Conservation (phyloP, 169 alveolate genomes). For the Plasmodium relictum region DNA sequence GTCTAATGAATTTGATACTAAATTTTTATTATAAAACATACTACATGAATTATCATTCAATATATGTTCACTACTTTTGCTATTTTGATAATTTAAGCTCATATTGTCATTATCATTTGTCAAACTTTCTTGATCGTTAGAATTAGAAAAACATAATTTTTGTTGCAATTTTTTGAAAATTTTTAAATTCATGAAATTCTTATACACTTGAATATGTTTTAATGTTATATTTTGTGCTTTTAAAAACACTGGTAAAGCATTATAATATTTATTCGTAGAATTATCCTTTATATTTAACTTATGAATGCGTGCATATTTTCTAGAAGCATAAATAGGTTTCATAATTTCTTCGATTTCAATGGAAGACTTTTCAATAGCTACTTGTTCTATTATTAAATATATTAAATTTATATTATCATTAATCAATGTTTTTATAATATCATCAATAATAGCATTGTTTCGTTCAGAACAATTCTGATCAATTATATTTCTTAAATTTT, state of each 20-base stretch:
- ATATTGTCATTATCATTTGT: slow-evolving; percentile 27
- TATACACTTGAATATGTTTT: slow-evolving; percentile 74
- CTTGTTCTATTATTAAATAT: slow-evolving; percentile 85
- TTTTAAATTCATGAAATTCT: slow-evolving; percentile 71
- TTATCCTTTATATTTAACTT: slow-evolving; percentile 69
- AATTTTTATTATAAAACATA: slow-evolving; percentile 20
- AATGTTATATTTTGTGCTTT: slow-evolving; percentile 75
- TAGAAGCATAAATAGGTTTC: slow-evolving; percentile 73
- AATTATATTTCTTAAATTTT: slow-evolving; percentile 47
- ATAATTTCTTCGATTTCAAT: slow-evolving; percentile 81
- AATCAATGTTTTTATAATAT: slow-evolving; percentile 79
- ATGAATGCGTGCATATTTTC: slow-evolving; percentile 74
- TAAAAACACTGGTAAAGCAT: slow-evolving; percentile 60
- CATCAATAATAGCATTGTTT: slow-evolving; percentile 74
- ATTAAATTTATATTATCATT: slow-evolving; percentile 85
- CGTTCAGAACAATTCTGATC: slow-evolving; percentile 42
- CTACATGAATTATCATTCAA: slow-evolving; percentile 1
- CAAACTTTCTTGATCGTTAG: slow-evolving; percentile 23
- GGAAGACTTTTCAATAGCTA: slow-evolving; percentile 83
- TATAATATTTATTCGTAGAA: slow-evolving; percentile 59
- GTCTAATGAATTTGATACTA: slow-evolving; percentile 30
- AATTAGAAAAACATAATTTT: slow-evolving; percentile 24
- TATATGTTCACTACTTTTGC: slow-evolving; percentile 11
- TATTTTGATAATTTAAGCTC: slow-evolving; percentile 13
- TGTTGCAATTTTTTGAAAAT: slow-evolving; percentile 61